Evolutionary conservation across 495 filamentous ascomycete species (phyloP).

Genomic region (Xylaria telfairii): DNA sequence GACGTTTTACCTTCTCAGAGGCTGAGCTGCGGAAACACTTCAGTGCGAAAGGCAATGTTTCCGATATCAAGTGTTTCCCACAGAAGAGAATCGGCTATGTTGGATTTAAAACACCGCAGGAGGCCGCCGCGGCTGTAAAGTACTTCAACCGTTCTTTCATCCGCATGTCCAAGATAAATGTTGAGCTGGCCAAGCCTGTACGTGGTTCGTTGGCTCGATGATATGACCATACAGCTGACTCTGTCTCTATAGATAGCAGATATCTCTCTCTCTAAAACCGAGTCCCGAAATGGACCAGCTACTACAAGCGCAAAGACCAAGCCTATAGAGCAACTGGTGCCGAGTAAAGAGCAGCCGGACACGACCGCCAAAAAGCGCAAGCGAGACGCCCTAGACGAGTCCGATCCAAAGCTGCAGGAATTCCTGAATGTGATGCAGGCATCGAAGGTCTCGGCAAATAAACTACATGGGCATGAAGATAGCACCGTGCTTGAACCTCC

Average conservation of each 20-base stretch:
- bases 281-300: conserved; percentile 17
- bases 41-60: conserved; percentile 73
- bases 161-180: conserved; percentile 92
- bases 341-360: conserved; percentile 27
- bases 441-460: conserved; percentile 68
- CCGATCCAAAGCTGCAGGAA: conserved; percentile 82
- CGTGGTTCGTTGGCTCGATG: conserved; percentile 36
- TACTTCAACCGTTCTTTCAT: conserved; percentile 96
- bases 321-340: neutral
- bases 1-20: conserved; percentile 19
- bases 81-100: conserved; percentile 93
- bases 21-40: conserved; percentile 88
- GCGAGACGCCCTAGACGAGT: conserved; percentile 53
- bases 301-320: conserved; percentile 29
- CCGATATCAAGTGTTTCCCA: conserved; percentile 88
- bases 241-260: conserved; percentile 40
- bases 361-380: conserved; percentile 56
- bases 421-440: conserved; percentile 84
- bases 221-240: conserved; percentile 8
- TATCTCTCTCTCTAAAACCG: conserved; percentile 32
- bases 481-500: conserved; percentile 60
- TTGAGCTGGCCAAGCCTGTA: conserved; percentile 90
- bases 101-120: conserved; percentile 84
- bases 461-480: conserved; percentile 50
- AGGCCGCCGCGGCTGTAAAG: conserved; percentile 80